Conservation (phyloP, 1,284 basidiomycete genomes). For the Cryptococcus sp. region DNA sequence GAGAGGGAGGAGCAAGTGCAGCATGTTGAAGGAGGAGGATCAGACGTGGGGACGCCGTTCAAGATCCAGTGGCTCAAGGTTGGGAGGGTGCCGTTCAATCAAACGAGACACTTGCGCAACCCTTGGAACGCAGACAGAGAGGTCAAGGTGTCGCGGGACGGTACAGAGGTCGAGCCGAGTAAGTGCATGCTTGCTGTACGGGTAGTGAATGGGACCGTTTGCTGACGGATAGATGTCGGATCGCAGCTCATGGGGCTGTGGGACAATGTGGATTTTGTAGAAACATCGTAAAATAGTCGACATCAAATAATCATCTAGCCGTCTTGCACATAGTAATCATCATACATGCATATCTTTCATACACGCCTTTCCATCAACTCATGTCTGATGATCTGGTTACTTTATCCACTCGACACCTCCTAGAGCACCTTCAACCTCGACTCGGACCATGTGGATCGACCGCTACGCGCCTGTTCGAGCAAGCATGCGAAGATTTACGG, state of each 20-base stretch:
- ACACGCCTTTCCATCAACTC: too few relatives aligned
- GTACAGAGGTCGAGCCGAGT: conserved; percentile 80
- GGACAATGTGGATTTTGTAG: background rate
- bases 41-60: conserved; percentile 61
- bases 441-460: too few relatives aligned
- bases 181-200: conserved; percentile 18
- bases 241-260: background rate
- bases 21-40: conserved; percentile 16
- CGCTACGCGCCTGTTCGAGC: too few relatives aligned
- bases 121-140: conserved; percentile 89
- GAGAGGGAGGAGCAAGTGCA: conserved; percentile 36
- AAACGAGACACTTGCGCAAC: conserved; percentile 74
- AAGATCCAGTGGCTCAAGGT: conserved; percentile 77
- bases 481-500: too few relatives aligned
- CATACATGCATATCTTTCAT: too few relatives aligned
- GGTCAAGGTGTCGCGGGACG: conserved; percentile 85
- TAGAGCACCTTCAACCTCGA: too few relatives aligned
- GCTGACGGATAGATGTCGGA: conserved; percentile 1
- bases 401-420: too few relatives aligned
- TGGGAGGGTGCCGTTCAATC: conserved; percentile 66
- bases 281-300: background rate
- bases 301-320: too few relatives aligned
- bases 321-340: too few relatives aligned
- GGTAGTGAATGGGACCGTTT: background rate
- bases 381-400: too few relatives aligned